A percentile compares a stretch with the other conserved stretches of the same genome.
Conservation (phyloP, 352 stramenopile genomes). For the Globisporangium viniferum region DNA sequence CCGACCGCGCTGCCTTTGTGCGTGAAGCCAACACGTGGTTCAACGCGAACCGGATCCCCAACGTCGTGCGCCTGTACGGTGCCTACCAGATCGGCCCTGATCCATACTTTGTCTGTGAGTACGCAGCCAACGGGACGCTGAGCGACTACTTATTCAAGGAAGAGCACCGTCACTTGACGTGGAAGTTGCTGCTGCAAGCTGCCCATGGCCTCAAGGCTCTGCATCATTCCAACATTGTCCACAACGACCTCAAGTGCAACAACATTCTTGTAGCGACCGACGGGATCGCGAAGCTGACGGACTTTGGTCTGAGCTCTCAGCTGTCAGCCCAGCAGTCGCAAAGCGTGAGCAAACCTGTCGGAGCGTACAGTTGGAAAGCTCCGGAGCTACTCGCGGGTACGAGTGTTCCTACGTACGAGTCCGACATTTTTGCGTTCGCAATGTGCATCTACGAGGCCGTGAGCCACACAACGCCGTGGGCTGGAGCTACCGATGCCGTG, state of each 20-base stretch:
- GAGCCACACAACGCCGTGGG: not conserved
- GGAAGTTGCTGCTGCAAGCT: slow-evolving; percentile 1
- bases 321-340: too few species aligned
- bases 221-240: not conserved
- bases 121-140: slow-evolving; percentile 5
- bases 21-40: slow-evolving; percentile 2
- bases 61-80: slow-evolving; percentile 7
- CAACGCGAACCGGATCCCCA: not conserved
- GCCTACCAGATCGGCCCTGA: not conserved
- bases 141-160: not conserved
- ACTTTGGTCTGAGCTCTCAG: slow-evolving; percentile 3
- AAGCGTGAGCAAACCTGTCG: too few species aligned
- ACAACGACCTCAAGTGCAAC: slow-evolving; percentile 9
- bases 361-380: too few species aligned
- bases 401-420: not conserved
- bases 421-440: not conserved
- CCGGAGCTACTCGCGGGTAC: too few species aligned
- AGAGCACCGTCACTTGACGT: not conserved
- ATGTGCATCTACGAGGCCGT: not conserved
- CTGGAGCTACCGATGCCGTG: too few species aligned
- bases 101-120: slow-evolving; percentile 12
- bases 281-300: slow-evolving; percentile 1
- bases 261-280: not conserved
- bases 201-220: not conserved
- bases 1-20: not conserved